Percentiles rank a stretch among this genome's conserved stretches.
phyloP scores from a whole-genome alignment of 371 early-diverging fungal genomes.

The Mortierella sp. region DNA sequence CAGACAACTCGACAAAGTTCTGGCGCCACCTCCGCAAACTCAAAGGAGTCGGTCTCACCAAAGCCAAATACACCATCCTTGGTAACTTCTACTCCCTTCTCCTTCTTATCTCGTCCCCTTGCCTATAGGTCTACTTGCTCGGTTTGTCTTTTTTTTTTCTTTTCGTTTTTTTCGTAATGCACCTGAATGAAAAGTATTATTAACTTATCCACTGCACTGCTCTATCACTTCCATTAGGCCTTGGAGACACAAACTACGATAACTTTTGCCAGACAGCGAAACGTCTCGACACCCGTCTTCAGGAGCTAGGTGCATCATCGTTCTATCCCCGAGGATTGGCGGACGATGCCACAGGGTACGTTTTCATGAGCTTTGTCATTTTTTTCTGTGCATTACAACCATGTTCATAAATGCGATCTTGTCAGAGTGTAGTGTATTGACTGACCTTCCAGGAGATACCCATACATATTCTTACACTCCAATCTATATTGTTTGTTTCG shows the following conservation, averaged over 20 bases:
- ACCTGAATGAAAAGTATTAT: too few relatives aligned
- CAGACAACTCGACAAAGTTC: slow-evolving; percentile 92
- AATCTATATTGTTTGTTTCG: too few relatives aligned
- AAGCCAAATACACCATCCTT: slow-evolving; percentile 66
- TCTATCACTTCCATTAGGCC: slow-evolving; percentile 58
- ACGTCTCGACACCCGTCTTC: slow-evolving; percentile 80
- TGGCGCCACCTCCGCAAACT: slow-evolving; percentile 83
- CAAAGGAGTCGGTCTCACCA: slow-evolving; percentile 67
- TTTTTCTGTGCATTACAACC: not conserved
- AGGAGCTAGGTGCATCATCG: slow-evolving; percentile 78
- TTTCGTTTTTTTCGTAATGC: not conserved
- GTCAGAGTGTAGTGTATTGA: not conserved
- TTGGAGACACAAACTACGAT: slow-evolving; percentile 95
- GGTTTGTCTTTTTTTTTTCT: too few relatives aligned
- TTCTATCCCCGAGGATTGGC: slow-evolving; percentile 87
- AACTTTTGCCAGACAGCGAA: slow-evolving; percentile 91
- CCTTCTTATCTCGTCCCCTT: not conserved
- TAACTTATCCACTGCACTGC: too few relatives aligned
- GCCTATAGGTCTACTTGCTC: not conserved
- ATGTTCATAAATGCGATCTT: not conserved
- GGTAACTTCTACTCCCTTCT: slow-evolving; percentile 48
- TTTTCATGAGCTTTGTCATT: not conserved
- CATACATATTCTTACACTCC: not conserved
- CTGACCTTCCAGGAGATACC: not conserved
- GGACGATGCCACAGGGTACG: slow-evolving; percentile 91